These are phyloP conservation scores for Aegilops longissima DNA, from an alignment of 176 grass and related monocot species.

Conservation along the genomic window DNA sequence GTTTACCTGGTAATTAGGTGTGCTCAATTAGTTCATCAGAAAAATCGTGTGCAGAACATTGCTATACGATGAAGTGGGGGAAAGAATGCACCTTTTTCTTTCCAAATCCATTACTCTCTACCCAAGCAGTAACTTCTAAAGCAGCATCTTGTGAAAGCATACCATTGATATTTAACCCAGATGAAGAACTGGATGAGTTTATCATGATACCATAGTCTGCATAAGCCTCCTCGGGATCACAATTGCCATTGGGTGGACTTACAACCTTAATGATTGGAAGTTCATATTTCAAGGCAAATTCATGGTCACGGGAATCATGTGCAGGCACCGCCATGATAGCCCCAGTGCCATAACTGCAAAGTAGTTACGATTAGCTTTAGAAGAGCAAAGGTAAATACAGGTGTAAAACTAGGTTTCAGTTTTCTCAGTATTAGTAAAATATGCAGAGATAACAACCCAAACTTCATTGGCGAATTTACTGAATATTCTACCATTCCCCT, in stretches of 20 bases:
- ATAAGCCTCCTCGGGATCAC: slow-evolving; percentile 50
- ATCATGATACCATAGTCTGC: slow-evolving; percentile 75
- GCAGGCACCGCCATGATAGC: slow-evolving; percentile 98
- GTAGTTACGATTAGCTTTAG: slow-evolving; percentile 11
- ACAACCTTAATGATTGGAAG: slow-evolving; percentile 84
- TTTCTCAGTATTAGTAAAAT: neutral
- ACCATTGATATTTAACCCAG: slow-evolving; percentile 79
- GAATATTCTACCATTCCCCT: neutral
- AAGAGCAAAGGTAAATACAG: neutral
- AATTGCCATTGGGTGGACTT: slow-evolving; percentile 45
- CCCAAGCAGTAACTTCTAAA: slow-evolving; percentile 76
- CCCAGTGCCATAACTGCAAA: slow-evolving; percentile 85
- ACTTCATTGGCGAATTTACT: neutral
- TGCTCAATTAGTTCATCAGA: slow-evolving; percentile 29
- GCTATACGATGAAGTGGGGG: slow-evolving; percentile 25
- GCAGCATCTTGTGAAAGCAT: slow-evolving; percentile 86
- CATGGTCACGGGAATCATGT: slow-evolving; percentile 89
- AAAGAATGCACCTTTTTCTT: slow-evolving; percentile 73
- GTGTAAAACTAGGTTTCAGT: neutral
- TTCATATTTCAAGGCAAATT: slow-evolving; percentile 73
- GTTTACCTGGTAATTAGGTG: slow-evolving; percentile 62
- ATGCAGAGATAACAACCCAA: neutral
- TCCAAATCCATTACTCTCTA: slow-evolving; percentile 70
- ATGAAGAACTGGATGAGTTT: slow-evolving; percentile 72
- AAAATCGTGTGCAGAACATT: slow-evolving; percentile 8